phyloP scores from a whole-genome alignment of 495 filamentous ascomycete genomes.

The Acidomyces sp. region DNA sequence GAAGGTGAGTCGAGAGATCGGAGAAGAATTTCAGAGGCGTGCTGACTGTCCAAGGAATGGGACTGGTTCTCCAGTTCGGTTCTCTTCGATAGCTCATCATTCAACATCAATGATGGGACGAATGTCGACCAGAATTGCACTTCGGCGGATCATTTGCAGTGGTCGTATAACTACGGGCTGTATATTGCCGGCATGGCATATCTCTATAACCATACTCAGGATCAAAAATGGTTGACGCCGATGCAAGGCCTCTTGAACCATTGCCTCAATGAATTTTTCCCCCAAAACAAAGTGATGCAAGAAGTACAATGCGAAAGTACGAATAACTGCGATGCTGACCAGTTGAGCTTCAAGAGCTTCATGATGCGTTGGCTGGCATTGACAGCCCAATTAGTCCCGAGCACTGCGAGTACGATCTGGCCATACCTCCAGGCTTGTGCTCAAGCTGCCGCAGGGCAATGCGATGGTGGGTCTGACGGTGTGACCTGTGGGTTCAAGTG shows the following conservation, averaged over 20 bases:
- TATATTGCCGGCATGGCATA: slow-evolving; percentile 15
- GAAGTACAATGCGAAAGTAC: slow-evolving; percentile 29
- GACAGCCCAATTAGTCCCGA: too few species aligned
- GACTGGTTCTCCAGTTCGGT: too few species aligned
- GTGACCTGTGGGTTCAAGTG: slow-evolving; percentile 27
- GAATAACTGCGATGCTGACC: slow-evolving; percentile 30
- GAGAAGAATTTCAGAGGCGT: too few species aligned
- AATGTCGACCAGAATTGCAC: slow-evolving; percentile 42
- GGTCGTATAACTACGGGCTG: slow-evolving; percentile 9
- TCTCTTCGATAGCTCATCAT: too few species aligned
- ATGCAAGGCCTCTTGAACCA: slow-evolving; percentile 23
- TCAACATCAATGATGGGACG: slow-evolving; percentile 52
- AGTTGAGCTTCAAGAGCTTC: slow-evolving; percentile 33
- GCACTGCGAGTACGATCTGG: too few species aligned
- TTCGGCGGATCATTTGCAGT: slow-evolving; percentile 26
- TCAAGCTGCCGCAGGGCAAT: slow-evolving; percentile 28
- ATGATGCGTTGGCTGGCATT: slow-evolving; percentile 31
- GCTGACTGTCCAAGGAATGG: too few species aligned
- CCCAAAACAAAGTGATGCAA: slow-evolving; percentile 25
- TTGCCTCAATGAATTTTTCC: slow-evolving; percentile 24
- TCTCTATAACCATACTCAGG: slow-evolving; percentile 1
- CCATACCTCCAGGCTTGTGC: slow-evolving; percentile 30
- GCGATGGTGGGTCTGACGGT: slow-evolving; percentile 22
- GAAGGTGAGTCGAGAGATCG: too few species aligned
- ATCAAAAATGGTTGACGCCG: slow-evolving; percentile 12